A percentile compares a stretch with the other conserved stretches of the same genome.
Conservation (phyloP, 768 basidiomycete species). For the Boletus sp. region DNA sequence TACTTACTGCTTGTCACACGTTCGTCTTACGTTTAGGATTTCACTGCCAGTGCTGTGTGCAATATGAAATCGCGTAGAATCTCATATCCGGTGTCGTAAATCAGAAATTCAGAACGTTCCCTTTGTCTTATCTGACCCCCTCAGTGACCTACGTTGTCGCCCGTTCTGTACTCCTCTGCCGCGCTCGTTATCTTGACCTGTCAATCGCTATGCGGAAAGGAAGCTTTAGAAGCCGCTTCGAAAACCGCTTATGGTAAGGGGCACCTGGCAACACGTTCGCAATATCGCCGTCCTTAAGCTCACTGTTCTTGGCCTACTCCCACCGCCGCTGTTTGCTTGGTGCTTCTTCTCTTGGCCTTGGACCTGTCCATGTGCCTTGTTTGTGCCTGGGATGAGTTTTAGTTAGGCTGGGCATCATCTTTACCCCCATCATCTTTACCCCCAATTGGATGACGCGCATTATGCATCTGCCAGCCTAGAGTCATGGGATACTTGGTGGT, state of each 20-base stretch:
- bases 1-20: background rate
- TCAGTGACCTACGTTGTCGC: background rate
- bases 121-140: background rate
- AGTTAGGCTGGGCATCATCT: background rate
- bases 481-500: no score
- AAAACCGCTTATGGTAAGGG: conserved; percentile 2
- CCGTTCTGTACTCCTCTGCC: background rate
- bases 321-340: background rate
- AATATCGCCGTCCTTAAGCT: background rate
- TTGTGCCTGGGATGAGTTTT: background rate
- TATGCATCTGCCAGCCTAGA: no score
- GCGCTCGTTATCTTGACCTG: background rate
- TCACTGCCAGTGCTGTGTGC: background rate
- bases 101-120: background rate
- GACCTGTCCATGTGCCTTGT: background rate
- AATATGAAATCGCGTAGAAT: background rate
- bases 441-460: no score
- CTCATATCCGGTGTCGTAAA: background rate
- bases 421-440: no score
- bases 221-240: background rate
- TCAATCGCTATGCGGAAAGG: conserved; percentile 8
- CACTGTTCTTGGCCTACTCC: background rate
- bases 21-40: background rate
- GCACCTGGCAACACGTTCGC: background rate
- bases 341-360: conserved; percentile 3